Conservation (phyloP, 2,329 filamentous ascomycete genomes). For the Trichothecium roseum region DNA sequence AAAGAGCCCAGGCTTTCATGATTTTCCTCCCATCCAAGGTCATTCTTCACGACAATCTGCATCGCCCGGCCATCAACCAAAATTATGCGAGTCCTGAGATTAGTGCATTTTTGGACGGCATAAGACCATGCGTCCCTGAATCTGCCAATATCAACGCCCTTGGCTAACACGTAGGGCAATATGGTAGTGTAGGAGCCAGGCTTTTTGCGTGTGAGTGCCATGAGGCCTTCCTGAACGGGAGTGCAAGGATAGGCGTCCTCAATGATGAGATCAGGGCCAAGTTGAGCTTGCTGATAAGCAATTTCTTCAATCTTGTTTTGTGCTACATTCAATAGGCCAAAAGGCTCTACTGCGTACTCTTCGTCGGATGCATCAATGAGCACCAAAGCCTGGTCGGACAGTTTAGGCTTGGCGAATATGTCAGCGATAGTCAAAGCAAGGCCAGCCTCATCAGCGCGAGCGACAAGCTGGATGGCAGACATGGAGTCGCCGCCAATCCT, state of each 20-base stretch:
- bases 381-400: constrained; percentile 1
- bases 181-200: constrained; percentile 9
- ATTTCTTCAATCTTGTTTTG: background rate
- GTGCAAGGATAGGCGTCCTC: constrained; percentile 40
- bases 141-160: background rate
- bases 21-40: too few species aligned
- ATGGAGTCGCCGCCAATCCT: constrained; percentile 10
- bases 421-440: constrained; percentile 1
- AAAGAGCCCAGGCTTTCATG: too few species aligned
- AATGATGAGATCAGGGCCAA: constrained; percentile 11
- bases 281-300: constrained; percentile 2
- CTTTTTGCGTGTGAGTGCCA: constrained; percentile 31
- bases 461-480: constrained; percentile 7
- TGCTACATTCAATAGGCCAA: background rate
- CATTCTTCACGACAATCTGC: background rate
- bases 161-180: background rate
- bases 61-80: background rate
- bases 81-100: background rate
- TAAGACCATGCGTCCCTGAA: background rate
- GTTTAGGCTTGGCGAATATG: constrained; percentile 1
- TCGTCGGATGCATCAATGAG: background rate
- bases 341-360: background rate
- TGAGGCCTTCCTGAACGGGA: constrained; percentile 36
- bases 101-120: background rate
- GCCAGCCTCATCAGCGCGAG: constrained; percentile 7